Conservation (phyloP, 2,329 filamentous ascomycete species). For the Pseudogymnoascus pannorum region DNA sequence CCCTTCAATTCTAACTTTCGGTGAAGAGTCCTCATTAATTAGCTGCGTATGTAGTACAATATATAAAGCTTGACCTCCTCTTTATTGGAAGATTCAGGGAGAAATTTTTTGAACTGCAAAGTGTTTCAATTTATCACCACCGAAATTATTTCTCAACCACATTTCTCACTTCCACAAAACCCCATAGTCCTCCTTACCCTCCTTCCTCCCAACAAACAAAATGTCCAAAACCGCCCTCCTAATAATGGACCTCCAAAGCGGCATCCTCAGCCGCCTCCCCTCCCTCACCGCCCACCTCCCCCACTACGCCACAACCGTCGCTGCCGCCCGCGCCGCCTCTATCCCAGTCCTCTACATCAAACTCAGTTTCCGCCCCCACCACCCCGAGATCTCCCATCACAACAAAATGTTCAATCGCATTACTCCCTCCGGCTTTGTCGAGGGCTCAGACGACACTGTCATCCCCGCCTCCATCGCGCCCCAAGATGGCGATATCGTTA, state of each 20-base stretch:
- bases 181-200: too few species aligned
- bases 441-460: constrained; percentile 21
- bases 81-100: neutral
- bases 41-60: neutral
- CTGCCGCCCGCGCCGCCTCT: constrained; percentile 10
- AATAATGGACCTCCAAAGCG: constrained; percentile 31
- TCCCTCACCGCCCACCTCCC: constrained; percentile 21
- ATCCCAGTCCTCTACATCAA: constrained; percentile 30
- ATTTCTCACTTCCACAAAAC: neutral
- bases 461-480: constrained; percentile 20
- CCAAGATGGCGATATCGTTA: constrained; percentile 23
- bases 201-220: neutral
- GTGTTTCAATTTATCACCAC: neutral
- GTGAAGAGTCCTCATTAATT: neutral
- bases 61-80: neutral
- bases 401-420: constrained; percentile 22
- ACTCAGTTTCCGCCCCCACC: constrained; percentile 27
- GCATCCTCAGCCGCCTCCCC: constrained; percentile 23
- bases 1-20: neutral
- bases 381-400: constrained; percentile 26
- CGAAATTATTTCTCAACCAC: neutral
- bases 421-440: constrained; percentile 20
- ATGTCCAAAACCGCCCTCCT: constrained; percentile 26
- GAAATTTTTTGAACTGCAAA: neutral
- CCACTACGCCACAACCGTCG: constrained; percentile 21